Evolutionary conservation across 1,284 basidiomycete genomes (phyloP), one percentile per base, ranked within the genome.

Genomic region (Coniferiporia weirii): DNA sequence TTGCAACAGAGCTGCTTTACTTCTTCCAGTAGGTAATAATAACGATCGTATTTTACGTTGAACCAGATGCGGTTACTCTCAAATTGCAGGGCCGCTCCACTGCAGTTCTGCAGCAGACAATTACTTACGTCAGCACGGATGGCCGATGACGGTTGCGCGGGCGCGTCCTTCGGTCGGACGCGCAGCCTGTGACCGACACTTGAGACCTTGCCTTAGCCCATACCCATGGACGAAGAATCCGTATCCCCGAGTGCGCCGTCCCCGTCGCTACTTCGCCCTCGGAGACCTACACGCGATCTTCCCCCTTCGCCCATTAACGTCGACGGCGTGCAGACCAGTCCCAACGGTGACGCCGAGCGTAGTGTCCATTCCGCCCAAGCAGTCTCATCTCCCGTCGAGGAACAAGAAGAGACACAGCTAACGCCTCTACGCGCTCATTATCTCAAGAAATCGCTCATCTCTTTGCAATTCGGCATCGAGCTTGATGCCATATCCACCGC

Each of bases 381-480:
- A 46, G 54, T 56, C 40, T 7, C 52, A 34, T 56, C 59, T 10
- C 54, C 59, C 12, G 43, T 48, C 15, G 59, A 56, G 3, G 48
- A 52, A 32, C 38, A 36, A 13, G 49, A 48, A 48, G 53, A 44
- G 12, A 40, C 45, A 34, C 38, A 15, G n/a, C 79, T 96, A 51
- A 92, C 91, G 0, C 91, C 95, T 4, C 74, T 95, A 34, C 85
- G 93, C 44, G 93, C 93, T 1, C 95, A 98, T 70, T 98, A 98
- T 72, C 88, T 98, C 70, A 98, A 97, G 76, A 95, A 96, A 73
- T 82, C 89, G n/a, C 85, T 98, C 56, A 83, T 98, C 49, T 84
- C 89, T 64, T 84, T 97, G 47, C 87, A 98, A 71, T 86, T 96
- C 64, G 74, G 78, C 64, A 76, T 77, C 40, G 95, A 98, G 72